Conservation (phyloP, 495 filamentous ascomycete species). For the Hyaloscypha bicolor region DNA sequence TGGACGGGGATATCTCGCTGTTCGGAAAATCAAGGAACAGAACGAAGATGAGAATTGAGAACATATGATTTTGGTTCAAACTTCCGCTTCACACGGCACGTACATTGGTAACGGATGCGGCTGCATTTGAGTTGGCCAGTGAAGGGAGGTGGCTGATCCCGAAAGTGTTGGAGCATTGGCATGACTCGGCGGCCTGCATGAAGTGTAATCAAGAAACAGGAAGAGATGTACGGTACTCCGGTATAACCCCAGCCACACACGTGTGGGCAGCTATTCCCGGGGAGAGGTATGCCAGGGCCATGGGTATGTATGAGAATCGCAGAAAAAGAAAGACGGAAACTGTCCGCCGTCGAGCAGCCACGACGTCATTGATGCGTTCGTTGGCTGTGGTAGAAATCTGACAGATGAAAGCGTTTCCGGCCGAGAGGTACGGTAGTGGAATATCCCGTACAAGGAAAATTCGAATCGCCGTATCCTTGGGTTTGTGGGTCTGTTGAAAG, state of each 20-base stretch:
- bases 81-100: neutral
- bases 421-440: neutral
- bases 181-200: neutral
- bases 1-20: constrained; percentile 26
- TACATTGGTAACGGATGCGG: neutral
- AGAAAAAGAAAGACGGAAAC: neutral
- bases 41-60: neutral
- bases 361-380: neutral
- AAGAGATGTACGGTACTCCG: neutral
- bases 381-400: neutral
- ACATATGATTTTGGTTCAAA: neutral
- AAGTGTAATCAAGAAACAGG: neutral
- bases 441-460: neutral
- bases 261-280: neutral
- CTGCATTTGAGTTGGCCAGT: constrained; percentile 10
- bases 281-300: neutral
- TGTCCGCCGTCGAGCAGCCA: neutral
- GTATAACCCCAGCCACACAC: neutral
- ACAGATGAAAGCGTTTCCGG: neutral
- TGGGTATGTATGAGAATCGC: neutral
- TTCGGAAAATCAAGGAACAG: constrained; percentile 5
- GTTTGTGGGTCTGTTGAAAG: neutral
- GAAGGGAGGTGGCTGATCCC: neutral
- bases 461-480: neutral
- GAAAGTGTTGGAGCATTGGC: neutral